phyloP scores from a whole-genome alignment of 805 yeast species.

The Starmerella lactis-condensi region DNA sequence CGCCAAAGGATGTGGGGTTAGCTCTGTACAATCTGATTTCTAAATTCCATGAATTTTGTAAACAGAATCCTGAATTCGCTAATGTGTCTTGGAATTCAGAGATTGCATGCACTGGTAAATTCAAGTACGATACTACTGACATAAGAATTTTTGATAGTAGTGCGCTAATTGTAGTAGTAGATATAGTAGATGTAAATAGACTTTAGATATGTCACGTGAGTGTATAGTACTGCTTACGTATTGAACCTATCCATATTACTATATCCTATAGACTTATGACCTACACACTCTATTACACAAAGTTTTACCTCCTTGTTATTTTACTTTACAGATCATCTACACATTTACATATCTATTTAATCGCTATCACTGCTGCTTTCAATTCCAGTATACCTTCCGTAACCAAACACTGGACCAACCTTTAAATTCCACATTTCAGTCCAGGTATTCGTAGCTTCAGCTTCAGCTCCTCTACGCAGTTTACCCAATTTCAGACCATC shows the following conservation, averaged over 20 bases:
- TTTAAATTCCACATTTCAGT: slow-evolving; percentile 47
- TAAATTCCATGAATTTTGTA: slow-evolving; percentile 49
- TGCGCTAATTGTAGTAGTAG: too few species aligned
- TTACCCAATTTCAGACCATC: slow-evolving; percentile 21
- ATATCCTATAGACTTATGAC: too few species aligned
- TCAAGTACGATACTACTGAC: too few species aligned
- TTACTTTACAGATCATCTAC: too few species aligned
- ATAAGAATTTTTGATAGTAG: too few species aligned
- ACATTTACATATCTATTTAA: too few species aligned
- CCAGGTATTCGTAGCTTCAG: slow-evolving; percentile 61
- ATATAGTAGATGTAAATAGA: too few species aligned
- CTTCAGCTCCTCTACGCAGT: slow-evolving; percentile 49
- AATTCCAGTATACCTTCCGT: slow-evolving; percentile 20
- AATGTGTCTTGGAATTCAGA: slow-evolving; percentile 53
- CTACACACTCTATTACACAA: too few species aligned
- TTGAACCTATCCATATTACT: too few species aligned
- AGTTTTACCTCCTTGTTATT: too few species aligned
- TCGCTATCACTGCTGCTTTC: slow-evolving; percentile 15
- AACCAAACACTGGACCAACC: slow-evolving; percentile 28
- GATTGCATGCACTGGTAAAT: slow-evolving; percentile 28
- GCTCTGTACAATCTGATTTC: slow-evolving; percentile 50
- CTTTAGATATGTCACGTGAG: too few species aligned
- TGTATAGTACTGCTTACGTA: too few species aligned
- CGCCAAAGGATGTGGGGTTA: slow-evolving; percentile 29
- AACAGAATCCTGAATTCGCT: slow-evolving; percentile 44